Evolutionary conservation across 2,329 filamentous ascomycete species (phyloP).

Genomic region (Penicillium griseofulvum): DNA sequence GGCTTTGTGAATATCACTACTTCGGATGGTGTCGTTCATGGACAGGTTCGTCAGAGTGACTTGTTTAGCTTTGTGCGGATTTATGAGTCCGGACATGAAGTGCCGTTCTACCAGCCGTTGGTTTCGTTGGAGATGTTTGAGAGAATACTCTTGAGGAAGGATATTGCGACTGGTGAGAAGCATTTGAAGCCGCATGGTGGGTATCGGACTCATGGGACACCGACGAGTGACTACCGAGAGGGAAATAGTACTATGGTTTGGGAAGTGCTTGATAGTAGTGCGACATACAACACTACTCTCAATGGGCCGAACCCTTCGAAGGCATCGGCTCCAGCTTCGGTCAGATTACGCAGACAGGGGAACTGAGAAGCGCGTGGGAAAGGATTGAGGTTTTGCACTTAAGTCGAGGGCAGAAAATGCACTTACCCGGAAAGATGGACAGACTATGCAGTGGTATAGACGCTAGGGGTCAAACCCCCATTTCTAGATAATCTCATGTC

Average conservation of each 20-base stretch:
- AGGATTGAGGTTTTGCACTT: too few relatives aligned
- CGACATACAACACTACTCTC: slow-evolving; percentile 1
- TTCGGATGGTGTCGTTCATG: not conserved
- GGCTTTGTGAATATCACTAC: not conserved
- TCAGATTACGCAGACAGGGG: not conserved
- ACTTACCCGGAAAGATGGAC: slow-evolving; percentile 11
- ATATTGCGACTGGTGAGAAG: not conserved
- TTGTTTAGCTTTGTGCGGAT: slow-evolving; percentile 1
- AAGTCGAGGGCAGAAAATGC: slow-evolving; percentile 4
- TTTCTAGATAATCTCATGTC: too few relatives aligned
- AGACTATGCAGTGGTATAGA: too few relatives aligned
- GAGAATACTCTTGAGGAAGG: not conserved
- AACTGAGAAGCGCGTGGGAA: not conserved
- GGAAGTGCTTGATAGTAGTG: not conserved
- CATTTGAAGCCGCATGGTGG: not conserved
- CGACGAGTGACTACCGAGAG: slow-evolving; percentile 1
- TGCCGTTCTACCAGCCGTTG: slow-evolving; percentile 1
- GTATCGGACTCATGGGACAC: not conserved
- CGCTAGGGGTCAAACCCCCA: too few relatives aligned
- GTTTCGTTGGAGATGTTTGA: not conserved
- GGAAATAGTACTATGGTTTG: not conserved
- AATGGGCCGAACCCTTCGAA: not conserved
- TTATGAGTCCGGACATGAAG: not conserved
- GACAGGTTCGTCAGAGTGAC: slow-evolving; percentile 1
- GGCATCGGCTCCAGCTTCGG: not conserved